Evolutionary conservation across 345 rosid species (phyloP).

Genomic region (Rhodamnia argentea): DNA sequence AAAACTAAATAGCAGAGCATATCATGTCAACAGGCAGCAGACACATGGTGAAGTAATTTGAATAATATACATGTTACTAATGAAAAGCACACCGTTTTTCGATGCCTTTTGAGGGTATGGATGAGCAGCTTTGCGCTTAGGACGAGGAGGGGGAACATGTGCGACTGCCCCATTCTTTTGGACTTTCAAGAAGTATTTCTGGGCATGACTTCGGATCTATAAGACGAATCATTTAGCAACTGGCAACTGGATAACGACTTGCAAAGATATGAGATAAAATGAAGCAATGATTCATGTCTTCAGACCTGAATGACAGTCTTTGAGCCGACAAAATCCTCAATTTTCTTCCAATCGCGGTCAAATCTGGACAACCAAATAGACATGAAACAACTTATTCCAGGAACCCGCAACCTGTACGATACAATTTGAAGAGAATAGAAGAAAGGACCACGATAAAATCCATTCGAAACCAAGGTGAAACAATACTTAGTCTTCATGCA

Average conservation of each 20-base stretch:
- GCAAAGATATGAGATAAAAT: neutral
- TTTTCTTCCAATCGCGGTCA: slow-evolving; percentile 98
- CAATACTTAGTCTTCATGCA: neutral
- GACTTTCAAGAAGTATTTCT: slow-evolving; percentile 92
- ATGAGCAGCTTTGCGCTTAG: slow-evolving; percentile 93
- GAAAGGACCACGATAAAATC: neutral
- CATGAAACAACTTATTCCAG: neutral
- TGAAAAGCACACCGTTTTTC: slow-evolving; percentile 46
- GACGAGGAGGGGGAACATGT: slow-evolving; percentile 96
- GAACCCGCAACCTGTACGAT: neutral
- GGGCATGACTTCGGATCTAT: slow-evolving; percentile 97
- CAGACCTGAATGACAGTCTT: slow-evolving; percentile 96
- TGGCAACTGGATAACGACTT: neutral
- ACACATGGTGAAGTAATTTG: neutral
- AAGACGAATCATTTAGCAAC: slow-evolving; percentile 6
- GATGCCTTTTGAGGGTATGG: slow-evolving; percentile 96
- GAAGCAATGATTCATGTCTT: neutral
- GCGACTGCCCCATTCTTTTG: slow-evolving; percentile 87
- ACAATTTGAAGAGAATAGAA: neutral
- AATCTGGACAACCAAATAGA: slow-evolving; percentile 34
- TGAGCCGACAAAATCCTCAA: slow-evolving; percentile 95
- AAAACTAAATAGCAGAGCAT: slow-evolving; percentile 29
- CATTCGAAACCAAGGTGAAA: neutral
- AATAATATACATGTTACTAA: neutral
- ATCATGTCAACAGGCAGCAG: neutral